Base-by-base conservation (phyloP, 2,329 filamentous ascomycete genomes). In the Aspergillus fijiensis region DNA sequence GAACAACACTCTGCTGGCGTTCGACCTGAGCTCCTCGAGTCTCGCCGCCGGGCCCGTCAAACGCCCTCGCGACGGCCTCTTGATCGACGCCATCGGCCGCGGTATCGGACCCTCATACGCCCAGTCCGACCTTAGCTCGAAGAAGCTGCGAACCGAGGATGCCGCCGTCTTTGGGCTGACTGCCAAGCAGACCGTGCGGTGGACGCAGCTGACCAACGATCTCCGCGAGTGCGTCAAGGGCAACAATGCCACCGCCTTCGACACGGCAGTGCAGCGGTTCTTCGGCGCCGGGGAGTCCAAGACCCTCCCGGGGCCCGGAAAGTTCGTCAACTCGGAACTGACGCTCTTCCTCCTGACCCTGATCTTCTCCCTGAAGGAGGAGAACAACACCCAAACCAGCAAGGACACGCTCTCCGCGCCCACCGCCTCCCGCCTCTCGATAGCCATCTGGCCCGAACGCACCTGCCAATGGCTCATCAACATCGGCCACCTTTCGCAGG, bases 381-480 rank as follows among this genome's bases (percentile, higher is more conserved):
- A 69, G 14, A 63, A 29, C 27, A 29, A 63, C 16, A 63, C 57
- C 7, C 47, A 63, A 16, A 59, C 45, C 42, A 59, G 48, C 42
- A 63, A 62, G 12, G 70, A 72, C 42, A 69, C 65, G 9, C 55
- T 65, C 0, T 65, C 73, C 2, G 63, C 66, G 31, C 68, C 67
- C 29, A 69, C 67, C 14, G 63, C 67, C 9, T 69, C 66, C 54
- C 72, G 65, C 51, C 65, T 77, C 14, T 68, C 63, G 19, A 65
- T 77, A 57, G 66, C 61, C 5, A 61, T 79, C n/a, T 76, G 76
- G 68, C 77, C 77, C 3, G 62, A 67, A 5, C 62, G 63, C 16
- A 77, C 76, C 10, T 77, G 77, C 54, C 62, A 74, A 33, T 81
- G 78, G 78, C 72, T 81, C 12, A 71, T 77, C 50, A 64, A 71